Conservation (phyloP, 306 rosid genomes). For the Vigna angularis region DNA sequence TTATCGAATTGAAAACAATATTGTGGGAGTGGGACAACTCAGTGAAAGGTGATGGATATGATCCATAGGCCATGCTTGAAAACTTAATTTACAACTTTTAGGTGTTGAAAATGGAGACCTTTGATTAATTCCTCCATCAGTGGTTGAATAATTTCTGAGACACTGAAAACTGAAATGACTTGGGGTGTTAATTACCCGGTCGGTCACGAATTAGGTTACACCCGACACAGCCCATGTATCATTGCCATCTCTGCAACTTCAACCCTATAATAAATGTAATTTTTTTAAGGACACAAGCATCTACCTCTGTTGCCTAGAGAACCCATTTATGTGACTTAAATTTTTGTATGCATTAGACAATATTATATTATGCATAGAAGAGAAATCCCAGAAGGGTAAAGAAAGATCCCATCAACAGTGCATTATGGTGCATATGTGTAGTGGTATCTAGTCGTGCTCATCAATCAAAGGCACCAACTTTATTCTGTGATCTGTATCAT, state of each 20-base stretch:
- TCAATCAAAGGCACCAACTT: slow-evolving; percentile 30
- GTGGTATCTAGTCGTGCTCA: slow-evolving; percentile 35
- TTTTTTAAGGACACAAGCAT: slow-evolving; percentile 37
- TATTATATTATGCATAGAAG: background rate
- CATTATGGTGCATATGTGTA: background rate
- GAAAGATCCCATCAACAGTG: slow-evolving; percentile 16
- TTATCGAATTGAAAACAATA: slow-evolving; percentile 35
- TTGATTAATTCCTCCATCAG: slow-evolving; percentile 37
- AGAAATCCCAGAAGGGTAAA: slow-evolving; percentile 19
- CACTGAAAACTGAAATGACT: slow-evolving; percentile 49
- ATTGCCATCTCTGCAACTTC: no score
- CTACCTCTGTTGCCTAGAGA: slow-evolving; percentile 21
- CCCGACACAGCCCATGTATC: slow-evolving; percentile 34
- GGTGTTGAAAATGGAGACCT: slow-evolving; percentile 50
- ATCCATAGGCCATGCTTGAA: slow-evolving; percentile 38
- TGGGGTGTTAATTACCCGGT: slow-evolving; percentile 37
- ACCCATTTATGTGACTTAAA: slow-evolving; percentile 30
- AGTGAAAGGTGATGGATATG: slow-evolving; percentile 34
- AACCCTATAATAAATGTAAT: slow-evolving; percentile 1
- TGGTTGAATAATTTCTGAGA: slow-evolving; percentile 47
- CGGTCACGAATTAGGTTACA: slow-evolving; percentile 40
- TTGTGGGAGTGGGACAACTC: slow-evolving; percentile 29
- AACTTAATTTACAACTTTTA: slow-evolving; percentile 42
- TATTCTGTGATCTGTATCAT: slow-evolving; percentile 40
- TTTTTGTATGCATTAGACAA: slow-evolving; percentile 21